Conservation (phyloP, 192 early-diverging fungal genomes). For the Coemansia sp. region DNA sequence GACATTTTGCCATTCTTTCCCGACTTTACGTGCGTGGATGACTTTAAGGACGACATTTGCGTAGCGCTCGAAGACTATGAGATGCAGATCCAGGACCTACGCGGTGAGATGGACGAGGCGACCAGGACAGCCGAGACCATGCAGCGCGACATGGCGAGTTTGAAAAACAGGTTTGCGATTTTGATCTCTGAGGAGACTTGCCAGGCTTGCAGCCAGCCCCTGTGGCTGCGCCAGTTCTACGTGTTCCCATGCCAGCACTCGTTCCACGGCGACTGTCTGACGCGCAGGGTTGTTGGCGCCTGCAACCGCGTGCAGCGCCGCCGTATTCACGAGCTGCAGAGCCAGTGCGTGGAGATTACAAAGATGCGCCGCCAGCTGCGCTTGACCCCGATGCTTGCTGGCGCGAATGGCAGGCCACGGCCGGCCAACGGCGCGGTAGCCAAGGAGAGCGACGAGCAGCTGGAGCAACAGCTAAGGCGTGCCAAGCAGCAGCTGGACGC, state of each 20-base stretch:
- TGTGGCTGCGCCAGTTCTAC: constrained; percentile 86
- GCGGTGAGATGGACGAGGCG: constrained; percentile 93
- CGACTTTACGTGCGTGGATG: constrained; percentile 94
- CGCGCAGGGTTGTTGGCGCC: constrained; percentile 56
- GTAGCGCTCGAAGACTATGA: constrained; percentile 91
- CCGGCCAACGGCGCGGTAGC: background rate
- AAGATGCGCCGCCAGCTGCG: constrained; percentile 40
- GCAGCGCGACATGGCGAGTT: constrained; percentile 80
- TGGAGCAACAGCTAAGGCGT: constrained; percentile 41
- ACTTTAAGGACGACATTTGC: constrained; percentile 96
- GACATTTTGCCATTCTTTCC: constrained; percentile 97
- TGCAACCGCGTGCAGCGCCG: constrained; percentile 48
- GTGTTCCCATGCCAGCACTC: constrained; percentile 94
- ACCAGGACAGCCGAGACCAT: constrained; percentile 90
- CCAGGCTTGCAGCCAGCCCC: constrained; percentile 68
- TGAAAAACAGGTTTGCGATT: constrained; percentile 70
- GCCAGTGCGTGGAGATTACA: constrained; percentile 30
- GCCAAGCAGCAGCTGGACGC: constrained; percentile 70
- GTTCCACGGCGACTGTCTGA: constrained; percentile 92
- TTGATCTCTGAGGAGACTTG: constrained; percentile 63
- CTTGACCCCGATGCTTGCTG: constrained; percentile 22
- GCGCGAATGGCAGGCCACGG: background rate
- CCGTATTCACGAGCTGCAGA: constrained; percentile 50
- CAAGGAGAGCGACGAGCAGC: constrained; percentile 37
- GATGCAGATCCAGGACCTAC: constrained; percentile 81